Conservation (phyloP, 306 rosid genomes). For the Cicer judaicum region DNA sequence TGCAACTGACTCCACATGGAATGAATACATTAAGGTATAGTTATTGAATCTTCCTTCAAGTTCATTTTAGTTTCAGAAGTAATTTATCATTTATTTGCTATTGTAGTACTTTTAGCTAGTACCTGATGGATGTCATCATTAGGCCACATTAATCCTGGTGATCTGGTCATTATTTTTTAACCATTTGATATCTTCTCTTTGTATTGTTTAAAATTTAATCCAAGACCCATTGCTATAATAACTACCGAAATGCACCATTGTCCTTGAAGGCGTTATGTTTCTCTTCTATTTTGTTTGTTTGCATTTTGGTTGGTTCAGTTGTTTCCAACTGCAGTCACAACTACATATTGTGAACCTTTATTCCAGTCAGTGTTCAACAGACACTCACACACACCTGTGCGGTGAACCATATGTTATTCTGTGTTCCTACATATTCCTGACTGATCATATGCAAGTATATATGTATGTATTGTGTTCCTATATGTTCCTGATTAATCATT, state of each 20-base stretch:
- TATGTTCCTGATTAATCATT: conserved; percentile 28
- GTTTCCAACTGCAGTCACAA: neutral
- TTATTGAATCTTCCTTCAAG: conserved; percentile 27
- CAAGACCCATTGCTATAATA: neutral
- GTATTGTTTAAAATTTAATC: conserved; percentile 7
- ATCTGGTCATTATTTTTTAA: neutral
- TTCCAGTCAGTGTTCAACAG: neutral
- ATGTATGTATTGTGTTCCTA: neutral
- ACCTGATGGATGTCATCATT: conserved; percentile 20
- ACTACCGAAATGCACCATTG: neutral
- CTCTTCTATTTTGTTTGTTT: neutral
- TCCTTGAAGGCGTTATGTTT: neutral
- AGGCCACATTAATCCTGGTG: conserved; percentile 12
- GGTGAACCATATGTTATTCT: neutral
- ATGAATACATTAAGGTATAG: conserved; percentile 55
- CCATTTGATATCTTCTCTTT: conserved; percentile 8
- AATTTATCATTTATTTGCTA: conserved; percentile 30
- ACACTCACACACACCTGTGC: neutral
- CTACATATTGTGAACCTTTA: conserved; percentile 7
- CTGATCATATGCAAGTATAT: neutral
- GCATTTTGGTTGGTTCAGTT: neutral
- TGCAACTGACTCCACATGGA: conserved; percentile 59
- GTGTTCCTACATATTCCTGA: neutral
- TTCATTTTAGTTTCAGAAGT: conserved; percentile 38
- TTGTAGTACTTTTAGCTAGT: conserved; percentile 10